Evolutionary conservation across 179 eudicot genomes (phyloP), one percentile per base, ranked within the genome.

Genomic region (Spergularia azorica): DNA sequence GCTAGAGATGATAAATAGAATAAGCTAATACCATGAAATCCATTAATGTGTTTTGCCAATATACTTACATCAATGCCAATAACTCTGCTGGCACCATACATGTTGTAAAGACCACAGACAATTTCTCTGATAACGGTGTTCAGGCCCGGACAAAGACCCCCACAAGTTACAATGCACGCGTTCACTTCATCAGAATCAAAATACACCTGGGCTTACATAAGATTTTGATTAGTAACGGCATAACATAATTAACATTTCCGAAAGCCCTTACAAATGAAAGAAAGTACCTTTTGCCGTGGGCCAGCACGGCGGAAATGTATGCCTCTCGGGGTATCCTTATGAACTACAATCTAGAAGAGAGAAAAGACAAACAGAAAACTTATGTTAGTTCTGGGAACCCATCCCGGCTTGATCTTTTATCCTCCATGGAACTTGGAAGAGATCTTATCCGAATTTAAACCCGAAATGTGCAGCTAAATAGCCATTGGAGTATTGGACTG

Each of bases 161-260:
- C 90, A 41, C 90, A 87, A 41, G 90, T 87, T 62, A 87, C 90
- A 39, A 87, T 81, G 83, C 90, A 85, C 12, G 90, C 90, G 51
- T 87, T 74, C 51, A 87, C 90, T 77, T 87, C 88, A 60, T 70
- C 87, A 46, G 88, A 73, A 67, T 79, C 72, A 65, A 83, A 85
- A 82, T 85, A 87, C n/a, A 87, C 90, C 88, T 87, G 81, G 3
- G 59, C 66, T 76, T 63, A 70, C 63, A 82, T 20, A 74, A 51
- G 61, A 74, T 55, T 77, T 32, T 36, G 56, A 70, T 80, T 63
- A 76, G 67, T 68, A 21, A 63, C 70, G 59, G 52, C 65, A 63
- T 38, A 78, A 21, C 8, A 79, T 56, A 51, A 62, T 56, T 17
- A 67, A 63, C 52, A 77, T 5, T 36, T 41, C 58, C 52, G 50